These are phyloP conservation scores for Aspergillus heteromorphus DNA, from an alignment of 495 filamentous ascomycete genomes.

Conservation along the genomic window DNA sequence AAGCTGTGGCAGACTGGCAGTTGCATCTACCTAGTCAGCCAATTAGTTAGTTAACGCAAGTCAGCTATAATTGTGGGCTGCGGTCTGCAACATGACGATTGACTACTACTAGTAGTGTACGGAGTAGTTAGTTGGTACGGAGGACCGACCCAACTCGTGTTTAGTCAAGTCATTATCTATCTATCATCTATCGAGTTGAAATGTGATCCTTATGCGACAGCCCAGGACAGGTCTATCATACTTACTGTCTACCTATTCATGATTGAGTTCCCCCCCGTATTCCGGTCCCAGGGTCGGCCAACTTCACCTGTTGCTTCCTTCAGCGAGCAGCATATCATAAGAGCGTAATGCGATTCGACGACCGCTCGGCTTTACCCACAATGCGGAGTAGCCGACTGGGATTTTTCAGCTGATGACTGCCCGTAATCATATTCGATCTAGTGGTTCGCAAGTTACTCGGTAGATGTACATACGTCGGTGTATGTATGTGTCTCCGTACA, in stretches of 20 bases:
- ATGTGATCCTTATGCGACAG: background rate
- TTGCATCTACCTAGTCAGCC: slow-evolving; percentile 1
- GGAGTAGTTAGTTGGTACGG: slow-evolving; percentile 4
- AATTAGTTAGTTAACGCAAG: slow-evolving; percentile 3
- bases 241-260: background rate
- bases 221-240: background rate
- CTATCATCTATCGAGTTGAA: background rate
- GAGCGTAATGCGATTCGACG: slow-evolving; percentile 15
- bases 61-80: slow-evolving; percentile 4
- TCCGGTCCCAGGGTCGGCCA: background rate
- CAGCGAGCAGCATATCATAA: slow-evolving; percentile 14
- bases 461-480: slow-evolving; percentile 1
- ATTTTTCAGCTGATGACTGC: slow-evolving; percentile 21
- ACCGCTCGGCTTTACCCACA: slow-evolving; percentile 10
- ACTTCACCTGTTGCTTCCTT: background rate
- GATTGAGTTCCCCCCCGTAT: background rate
- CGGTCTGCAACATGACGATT: background rate
- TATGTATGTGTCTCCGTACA: slow-evolving; percentile 2
- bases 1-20: slow-evolving; percentile 5
- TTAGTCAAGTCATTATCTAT: background rate
- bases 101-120: no score
- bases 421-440: slow-evolving; percentile 10
- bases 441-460: slow-evolving; percentile 14
- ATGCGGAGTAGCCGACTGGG: slow-evolving; percentile 16
- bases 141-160: background rate